Base-by-base conservation (phyloP, 2,329 filamentous ascomycete genomes). In the Neospermospora avenae region DNA sequence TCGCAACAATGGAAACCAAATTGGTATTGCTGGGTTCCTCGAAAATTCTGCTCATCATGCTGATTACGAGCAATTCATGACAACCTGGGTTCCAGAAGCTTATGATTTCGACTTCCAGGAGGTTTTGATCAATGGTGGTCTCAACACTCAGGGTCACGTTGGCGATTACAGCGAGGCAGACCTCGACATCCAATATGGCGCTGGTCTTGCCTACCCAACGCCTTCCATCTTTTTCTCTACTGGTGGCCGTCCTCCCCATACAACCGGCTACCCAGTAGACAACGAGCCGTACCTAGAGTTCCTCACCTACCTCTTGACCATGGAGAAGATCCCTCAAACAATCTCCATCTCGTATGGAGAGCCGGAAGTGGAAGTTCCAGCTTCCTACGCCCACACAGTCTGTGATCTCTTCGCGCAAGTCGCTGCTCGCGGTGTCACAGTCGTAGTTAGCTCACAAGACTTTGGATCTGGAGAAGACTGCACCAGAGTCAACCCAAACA, bases 211-310 rank as follows among this genome's bases (percentile, higher is more conserved):
- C 59, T 83, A 77, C 60, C 81, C 81, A 2, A 81, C 78, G 3
- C 78, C 78, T 5, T 76, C 84, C 31, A 78, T 74, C 10, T 78
- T 79, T 35, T 86, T 78, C 70, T 80, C 78, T 2, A 84, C 82
- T 7, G 82, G 79, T 25, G 83, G 83, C n/a, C 82, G 80, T 69
- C 71, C 76, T n/a, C 77, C 81, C 0, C 60, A 75, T 16, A 64
- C 52, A 5, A 41, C 31, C 3, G 49, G 49, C 20, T 78, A 84
- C 70, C 34, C 75, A 69, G 78, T 84, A 70, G 78, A 77, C 63
- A 90, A 89, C 71, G 87, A 90, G 74, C 85, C 85, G 0, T 89
- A 88, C 71, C 75, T 88, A 1, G 77, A 77, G 10, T 88, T 81
- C 76, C 76, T 88, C 4, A 77, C 81, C 52, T 81, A 83, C 70